phyloP scores from a whole-genome alignment of 208 protist genomes.

The Acanthamoeba sp. region DNA sequence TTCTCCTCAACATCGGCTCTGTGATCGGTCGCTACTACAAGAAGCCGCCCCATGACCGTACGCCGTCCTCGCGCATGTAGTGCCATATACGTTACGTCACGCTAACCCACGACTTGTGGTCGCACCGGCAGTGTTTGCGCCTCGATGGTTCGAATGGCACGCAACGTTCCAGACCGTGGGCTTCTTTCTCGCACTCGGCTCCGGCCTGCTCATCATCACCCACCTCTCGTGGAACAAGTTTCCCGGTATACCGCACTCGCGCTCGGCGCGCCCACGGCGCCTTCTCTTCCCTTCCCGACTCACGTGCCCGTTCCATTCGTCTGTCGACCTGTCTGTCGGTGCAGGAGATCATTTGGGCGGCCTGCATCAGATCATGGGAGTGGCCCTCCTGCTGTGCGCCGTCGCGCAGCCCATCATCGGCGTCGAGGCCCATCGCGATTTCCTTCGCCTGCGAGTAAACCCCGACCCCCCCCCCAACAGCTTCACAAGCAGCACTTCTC shows the following conservation, averaged over 20 bases:
- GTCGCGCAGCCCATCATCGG: slow-evolving; percentile 58
- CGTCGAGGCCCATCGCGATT: slow-evolving; percentile 55
- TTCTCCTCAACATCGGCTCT: slow-evolving; percentile 64
- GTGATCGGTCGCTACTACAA: slow-evolving; percentile 70
- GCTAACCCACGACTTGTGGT: not conserved
- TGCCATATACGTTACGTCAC: not conserved
- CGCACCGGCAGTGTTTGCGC: slow-evolving; percentile 11
- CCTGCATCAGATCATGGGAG: slow-evolving; percentile 26
- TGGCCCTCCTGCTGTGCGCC: slow-evolving; percentile 37
- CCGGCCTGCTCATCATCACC: slow-evolving; percentile 26
- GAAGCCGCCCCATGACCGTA: slow-evolving; percentile 37
- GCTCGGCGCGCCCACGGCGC: not conserved
- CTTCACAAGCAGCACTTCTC: not conserved
- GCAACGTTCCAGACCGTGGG: slow-evolving; percentile 26
- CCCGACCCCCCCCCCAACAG: too few species aligned
- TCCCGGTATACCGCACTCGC: not conserved
- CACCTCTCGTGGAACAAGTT: slow-evolving; percentile 48
- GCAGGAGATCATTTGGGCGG: slow-evolving; percentile 24
- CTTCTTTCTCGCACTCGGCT: slow-evolving; percentile 25
- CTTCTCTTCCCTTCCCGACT: too few species aligned
- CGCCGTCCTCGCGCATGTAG: not conserved
- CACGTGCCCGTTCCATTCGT: too few species aligned
- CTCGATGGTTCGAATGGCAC: slow-evolving; percentile 56
- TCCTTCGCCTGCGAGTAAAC: slow-evolving; percentile 10
- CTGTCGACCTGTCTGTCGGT: not conserved